These are phyloP conservation scores for Scutellaria galericulata DNA, from an alignment of 257 asterid species.

Conservation along the genomic window DNA sequence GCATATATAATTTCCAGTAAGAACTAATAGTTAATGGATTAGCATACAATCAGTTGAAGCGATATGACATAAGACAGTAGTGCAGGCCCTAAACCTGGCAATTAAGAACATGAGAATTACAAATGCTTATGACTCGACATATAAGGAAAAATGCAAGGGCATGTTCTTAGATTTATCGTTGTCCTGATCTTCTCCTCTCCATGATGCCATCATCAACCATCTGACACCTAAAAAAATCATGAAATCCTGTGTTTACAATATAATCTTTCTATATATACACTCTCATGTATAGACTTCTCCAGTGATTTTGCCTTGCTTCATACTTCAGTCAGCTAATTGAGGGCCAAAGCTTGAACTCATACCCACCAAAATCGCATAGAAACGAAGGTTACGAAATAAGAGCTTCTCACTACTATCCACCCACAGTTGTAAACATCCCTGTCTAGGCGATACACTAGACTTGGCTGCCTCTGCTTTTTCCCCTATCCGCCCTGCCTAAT, in stretches of 20 bases:
- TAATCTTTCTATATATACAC: neutral
- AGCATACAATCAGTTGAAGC: neutral
- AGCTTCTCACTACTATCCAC: too few relatives aligned
- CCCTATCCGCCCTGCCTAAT: too few relatives aligned
- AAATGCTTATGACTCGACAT: too few relatives aligned
- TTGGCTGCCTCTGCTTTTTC: too few relatives aligned
- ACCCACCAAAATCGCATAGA: neutral
- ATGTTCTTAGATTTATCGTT: neutral
- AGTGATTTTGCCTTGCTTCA: neutral
- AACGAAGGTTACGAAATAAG: too few relatives aligned
- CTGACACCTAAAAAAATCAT: neutral
- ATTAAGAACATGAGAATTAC: neutral
- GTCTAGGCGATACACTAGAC: too few relatives aligned
- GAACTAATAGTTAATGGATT: neutral
- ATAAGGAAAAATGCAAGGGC: neutral
- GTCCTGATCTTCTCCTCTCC: too few relatives aligned
- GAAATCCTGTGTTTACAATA: neutral
- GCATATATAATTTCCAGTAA: conserved; percentile 25
- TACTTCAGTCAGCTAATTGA: neutral
- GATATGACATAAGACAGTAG: neutral
- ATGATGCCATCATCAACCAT: too few relatives aligned
- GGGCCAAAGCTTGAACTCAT: neutral
- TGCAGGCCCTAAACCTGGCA: neutral
- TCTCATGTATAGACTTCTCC: neutral
- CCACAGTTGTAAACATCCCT: too few relatives aligned